phyloP scores from a whole-genome alignment of 1,139 yeast species.

The Debaryomyces fabryi region DNA sequence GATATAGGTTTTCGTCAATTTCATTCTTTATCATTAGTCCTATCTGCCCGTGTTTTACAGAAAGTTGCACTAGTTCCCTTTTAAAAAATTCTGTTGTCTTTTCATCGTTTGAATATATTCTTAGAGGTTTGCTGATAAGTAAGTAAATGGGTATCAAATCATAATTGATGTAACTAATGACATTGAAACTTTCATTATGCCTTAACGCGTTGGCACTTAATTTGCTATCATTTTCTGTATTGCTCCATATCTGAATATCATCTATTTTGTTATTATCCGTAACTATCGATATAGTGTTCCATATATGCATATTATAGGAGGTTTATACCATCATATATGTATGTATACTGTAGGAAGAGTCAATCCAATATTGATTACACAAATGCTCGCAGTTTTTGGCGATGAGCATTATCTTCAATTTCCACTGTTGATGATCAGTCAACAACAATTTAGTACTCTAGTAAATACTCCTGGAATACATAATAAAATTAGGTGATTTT shows the following conservation, averaged over 20 bases:
- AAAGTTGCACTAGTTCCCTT: constrained; percentile 19
- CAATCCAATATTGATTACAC: constrained; percentile 2
- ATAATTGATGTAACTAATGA: constrained; percentile 22
- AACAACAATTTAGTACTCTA: not conserved
- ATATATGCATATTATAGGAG: constrained; percentile 15
- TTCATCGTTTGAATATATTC: constrained; percentile 29
- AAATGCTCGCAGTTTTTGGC: constrained; percentile 3
- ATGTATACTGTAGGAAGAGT: not conserved
- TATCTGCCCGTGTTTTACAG: constrained; percentile 12
- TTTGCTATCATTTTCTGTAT: constrained; percentile 11
- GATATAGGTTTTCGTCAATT: constrained; percentile 16
- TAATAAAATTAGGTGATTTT: not conserved
- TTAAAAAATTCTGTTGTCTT: constrained; percentile 30
- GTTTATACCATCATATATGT: constrained; percentile 1
- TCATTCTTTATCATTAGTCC: constrained; percentile 22
- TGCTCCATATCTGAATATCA: constrained; percentile 34
- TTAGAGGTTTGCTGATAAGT: constrained; percentile 25
- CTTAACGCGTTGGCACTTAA: constrained; percentile 1
- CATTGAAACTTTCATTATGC: not conserved
- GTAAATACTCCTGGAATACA: not conserved
- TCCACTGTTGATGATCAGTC: constrained; percentile 2
- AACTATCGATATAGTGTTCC: constrained; percentile 13
- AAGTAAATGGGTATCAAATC: constrained; percentile 34
- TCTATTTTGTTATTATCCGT: constrained; percentile 8
- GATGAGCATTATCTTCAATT: constrained; percentile 7